A percentile compares a stretch with the other conserved stretches of the same genome.
phyloP scores from a whole-genome alignment of 2,329 filamentous ascomycete species.

The Pyrenophora teres region DNA sequence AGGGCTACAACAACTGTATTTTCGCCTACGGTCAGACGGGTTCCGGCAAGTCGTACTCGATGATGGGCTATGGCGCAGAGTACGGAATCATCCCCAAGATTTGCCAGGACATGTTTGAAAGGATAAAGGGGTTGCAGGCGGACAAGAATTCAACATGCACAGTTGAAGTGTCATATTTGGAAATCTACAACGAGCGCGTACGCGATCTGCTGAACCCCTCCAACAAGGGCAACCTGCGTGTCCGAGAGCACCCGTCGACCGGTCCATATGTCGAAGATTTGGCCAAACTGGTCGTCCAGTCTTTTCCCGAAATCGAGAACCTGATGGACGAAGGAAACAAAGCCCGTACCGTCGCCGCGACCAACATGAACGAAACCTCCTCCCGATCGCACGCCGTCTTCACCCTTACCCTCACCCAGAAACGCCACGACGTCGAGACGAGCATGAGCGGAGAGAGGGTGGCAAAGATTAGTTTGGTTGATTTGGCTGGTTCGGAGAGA shows the following conservation, averaged over 20 bases:
- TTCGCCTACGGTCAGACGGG: constrained; percentile 99
- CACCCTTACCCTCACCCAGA: constrained; percentile 93
- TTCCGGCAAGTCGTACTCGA: constrained; percentile 98
- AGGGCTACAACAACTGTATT: constrained; percentile 99
- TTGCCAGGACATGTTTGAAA: constrained; percentile 95
- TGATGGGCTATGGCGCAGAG: constrained; percentile 99
- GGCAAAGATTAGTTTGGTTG: constrained; percentile 95
- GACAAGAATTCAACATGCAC: constrained; percentile 84
- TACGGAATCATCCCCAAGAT: constrained; percentile 95
- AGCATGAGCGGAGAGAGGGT: constrained; percentile 98
- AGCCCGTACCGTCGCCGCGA: constrained; percentile 93
- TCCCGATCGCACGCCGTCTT: constrained; percentile 98
- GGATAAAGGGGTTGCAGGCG: constrained; percentile 72
- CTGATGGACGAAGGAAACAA: constrained; percentile 99
- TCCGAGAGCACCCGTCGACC: constrained; percentile 95
- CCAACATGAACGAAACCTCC: constrained; percentile 99
- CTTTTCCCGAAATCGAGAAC: constrained; percentile 94
- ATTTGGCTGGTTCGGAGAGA: constrained; percentile 96
- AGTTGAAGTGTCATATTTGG: constrained; percentile 96
- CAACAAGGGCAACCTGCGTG: constrained; percentile 95
- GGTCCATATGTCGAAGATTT: constrained; percentile 98
- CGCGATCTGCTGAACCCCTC: constrained; percentile 92
- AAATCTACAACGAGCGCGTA: constrained; percentile 99
- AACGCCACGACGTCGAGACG: constrained; percentile 85
- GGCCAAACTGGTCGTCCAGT: constrained; percentile 90